Base-by-base conservation (phyloP, 1,139 yeast species). In the Meyerozyma sp. region DNA sequence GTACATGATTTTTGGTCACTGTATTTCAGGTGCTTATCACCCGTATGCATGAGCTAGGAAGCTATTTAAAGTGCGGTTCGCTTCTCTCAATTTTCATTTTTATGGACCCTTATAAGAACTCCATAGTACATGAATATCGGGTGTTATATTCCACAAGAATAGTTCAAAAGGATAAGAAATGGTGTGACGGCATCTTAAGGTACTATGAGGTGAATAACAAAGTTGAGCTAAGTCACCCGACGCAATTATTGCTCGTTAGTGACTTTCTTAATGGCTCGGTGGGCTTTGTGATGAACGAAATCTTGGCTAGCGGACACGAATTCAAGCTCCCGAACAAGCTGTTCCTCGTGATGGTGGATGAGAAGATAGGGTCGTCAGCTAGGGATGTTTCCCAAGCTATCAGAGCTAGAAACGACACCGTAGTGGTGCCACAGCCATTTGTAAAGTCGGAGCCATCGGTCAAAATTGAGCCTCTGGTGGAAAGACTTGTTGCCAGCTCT, bases 141-240 rank as follows among this genome's bases (percentile, higher is more conserved):
- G 59, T 68, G 3, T 64, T 77, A 37, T 78, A 69, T 62, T 71
- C 82, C 5, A 56, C 62, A 25, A 59, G 82, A 35, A 52, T 79
- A 30, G 55, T 56, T 1, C 83, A 81, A 54, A 75, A 70, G 54
- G 70, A 69, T 34, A 79, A 79, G 56, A 63, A 60, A 44, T 81
- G 84, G 84, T 58, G 62, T 41, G 85, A 81, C 49, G 86, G 86
- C 2, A 55, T 48, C 20, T 57, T 79, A 40, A 66, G 63, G 44
- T 75, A 63, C 56, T 78, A 73, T 55, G 72, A 67, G 48, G 64
- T 74, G 57, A 79, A 79, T 53, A 63, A 68, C 41, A 72, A 75
- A 48, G 56, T 76, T 4, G 76, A 76, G 50, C 58, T 79, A 14
- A 61, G 59, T 42, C 70, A 68, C 46, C 26, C 37, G 5, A 34